Conservation (phyloP, 1,284 basidiomycete genomes). For the Cryptococcus sp. region DNA sequence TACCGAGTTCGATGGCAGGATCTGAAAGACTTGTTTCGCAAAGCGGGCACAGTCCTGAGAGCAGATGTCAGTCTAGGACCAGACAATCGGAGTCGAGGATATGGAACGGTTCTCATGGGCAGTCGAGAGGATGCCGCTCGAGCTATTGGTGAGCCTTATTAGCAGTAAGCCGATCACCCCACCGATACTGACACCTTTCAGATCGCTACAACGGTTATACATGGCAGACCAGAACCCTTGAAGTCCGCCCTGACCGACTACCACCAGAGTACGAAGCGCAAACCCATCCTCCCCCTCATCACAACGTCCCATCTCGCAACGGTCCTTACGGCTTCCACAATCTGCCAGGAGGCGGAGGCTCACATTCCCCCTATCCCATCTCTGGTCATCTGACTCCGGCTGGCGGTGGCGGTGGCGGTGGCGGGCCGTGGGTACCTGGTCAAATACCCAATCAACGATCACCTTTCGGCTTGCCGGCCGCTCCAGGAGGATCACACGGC, state of each 20-base stretch:
- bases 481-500: slow-evolving; percentile 4
- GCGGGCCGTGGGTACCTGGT: slow-evolving; percentile 9
- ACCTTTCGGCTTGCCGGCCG: slow-evolving; percentile 3
- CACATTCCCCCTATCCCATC: slow-evolving; percentile 17
- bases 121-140: slow-evolving; percentile 87
- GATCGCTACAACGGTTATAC: slow-evolving; percentile 81
- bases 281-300: slow-evolving; percentile 37
- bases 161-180: neutral
- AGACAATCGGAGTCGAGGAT: slow-evolving; percentile 88
- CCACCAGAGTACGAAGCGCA: slow-evolving; percentile 61
- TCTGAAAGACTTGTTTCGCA: slow-evolving; percentile 94
- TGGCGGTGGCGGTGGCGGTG: neutral
- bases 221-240: slow-evolving; percentile 87
- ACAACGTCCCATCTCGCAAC: slow-evolving; percentile 15
- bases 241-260: slow-evolving; percentile 81
- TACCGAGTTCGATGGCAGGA: slow-evolving; percentile 96
- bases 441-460: slow-evolving; percentile 36
- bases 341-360: slow-evolving; percentile 5
- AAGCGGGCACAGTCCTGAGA: slow-evolving; percentile 89
- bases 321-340: slow-evolving; percentile 12
- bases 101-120: slow-evolving; percentile 89
- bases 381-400: slow-evolving; percentile 23
- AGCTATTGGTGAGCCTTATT: slow-evolving; percentile 62
- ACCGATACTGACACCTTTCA: slow-evolving; percentile 4
- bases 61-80: slow-evolving; percentile 91